phyloP scores from a whole-genome alignment of 495 filamentous ascomycete genomes.

The Xylaria flabelliformis region DNA sequence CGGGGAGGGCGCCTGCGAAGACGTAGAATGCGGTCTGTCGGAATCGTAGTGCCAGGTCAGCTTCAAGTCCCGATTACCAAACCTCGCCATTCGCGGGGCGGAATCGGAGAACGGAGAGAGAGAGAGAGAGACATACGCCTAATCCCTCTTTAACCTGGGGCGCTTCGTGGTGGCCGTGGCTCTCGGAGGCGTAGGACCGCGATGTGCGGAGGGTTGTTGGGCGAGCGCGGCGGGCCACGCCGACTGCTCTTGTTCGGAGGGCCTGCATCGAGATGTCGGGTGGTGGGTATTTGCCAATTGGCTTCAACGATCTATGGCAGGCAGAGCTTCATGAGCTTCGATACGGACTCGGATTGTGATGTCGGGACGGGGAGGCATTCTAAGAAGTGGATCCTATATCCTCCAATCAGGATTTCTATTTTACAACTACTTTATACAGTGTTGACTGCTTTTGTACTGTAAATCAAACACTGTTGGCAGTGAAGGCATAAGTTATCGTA shows the following conservation, averaged over 20 bases:
- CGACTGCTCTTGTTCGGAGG: conserved; percentile 49
- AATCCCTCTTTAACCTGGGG: conserved; percentile 49
- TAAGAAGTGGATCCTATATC: conserved; percentile 25
- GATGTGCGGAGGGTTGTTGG: conserved; percentile 39
- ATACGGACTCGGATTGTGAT: conserved; percentile 12
- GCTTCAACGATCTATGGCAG: conserved; percentile 29
- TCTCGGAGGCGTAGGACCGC: conserved; percentile 54
- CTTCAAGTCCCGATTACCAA: not conserved
- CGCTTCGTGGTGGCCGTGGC: conserved; percentile 47
- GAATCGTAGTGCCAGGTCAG: conserved; percentile 24
- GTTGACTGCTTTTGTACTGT: conserved; percentile 5
- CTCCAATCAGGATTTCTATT: conserved; percentile 30
- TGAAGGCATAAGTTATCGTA: no score
- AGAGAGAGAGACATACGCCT: conserved; percentile 48
- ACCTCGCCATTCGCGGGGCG: not conserved
- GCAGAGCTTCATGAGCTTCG: conserved; percentile 28
- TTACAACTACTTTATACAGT: conserved; percentile 30
- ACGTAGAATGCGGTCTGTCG: conserved; percentile 49
- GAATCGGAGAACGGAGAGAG: not conserved
- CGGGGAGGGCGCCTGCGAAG: conserved; percentile 43
- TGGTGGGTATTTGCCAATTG: conserved; percentile 38
- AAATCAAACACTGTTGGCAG: not conserved
- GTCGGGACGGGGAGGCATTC: conserved; percentile 32
- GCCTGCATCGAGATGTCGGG: conserved; percentile 49
- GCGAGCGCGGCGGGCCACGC: conserved; percentile 46